These are phyloP conservation scores for Elaeis oleifera DNA, from an alignment of 202 grass and related monocot species.

Conservation along the genomic window DNA sequence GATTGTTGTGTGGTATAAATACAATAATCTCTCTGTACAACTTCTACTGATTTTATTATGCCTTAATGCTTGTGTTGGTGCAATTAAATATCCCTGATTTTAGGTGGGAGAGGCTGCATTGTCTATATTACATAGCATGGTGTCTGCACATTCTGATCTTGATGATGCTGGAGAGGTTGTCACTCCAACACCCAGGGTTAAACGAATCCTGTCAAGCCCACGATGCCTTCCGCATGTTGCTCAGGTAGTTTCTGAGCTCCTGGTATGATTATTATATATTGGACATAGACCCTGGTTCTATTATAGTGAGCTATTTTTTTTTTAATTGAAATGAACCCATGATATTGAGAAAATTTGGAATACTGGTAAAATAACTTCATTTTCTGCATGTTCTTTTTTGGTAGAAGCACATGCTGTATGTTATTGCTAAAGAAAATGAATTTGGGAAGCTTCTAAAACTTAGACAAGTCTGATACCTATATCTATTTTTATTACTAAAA, in stretches of 20 bases:
- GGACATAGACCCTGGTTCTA: no score
- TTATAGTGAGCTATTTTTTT: no score
- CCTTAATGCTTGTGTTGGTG: constrained; percentile 5
- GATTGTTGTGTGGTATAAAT: no score
- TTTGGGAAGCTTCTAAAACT: no score
- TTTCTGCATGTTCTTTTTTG: no score
- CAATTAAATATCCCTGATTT: constrained; percentile 21
- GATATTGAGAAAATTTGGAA: no score
- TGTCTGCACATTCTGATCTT: constrained; percentile 93
- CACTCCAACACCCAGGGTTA: constrained; percentile 93
- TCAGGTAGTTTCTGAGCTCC: constrained; percentile 41
- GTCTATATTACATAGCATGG: constrained; percentile 91
- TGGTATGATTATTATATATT: not conserved
- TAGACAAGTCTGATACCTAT: not conserved
- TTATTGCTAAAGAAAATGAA: no score
- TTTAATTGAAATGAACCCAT: no score
- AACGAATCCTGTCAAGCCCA: constrained; percentile 84
- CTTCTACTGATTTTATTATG: not conserved
- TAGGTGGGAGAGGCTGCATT: constrained; percentile 86
- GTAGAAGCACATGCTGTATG: no score
- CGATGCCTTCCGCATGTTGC: constrained; percentile 98
- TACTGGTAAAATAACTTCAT: no score
- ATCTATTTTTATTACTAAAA: not conserved
- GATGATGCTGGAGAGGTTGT: constrained; percentile 98
- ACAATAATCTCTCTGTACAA: not conserved